Evolutionary conservation across 208 protist genomes (phyloP).

Genomic region (Leishmania mexicana): DNA sequence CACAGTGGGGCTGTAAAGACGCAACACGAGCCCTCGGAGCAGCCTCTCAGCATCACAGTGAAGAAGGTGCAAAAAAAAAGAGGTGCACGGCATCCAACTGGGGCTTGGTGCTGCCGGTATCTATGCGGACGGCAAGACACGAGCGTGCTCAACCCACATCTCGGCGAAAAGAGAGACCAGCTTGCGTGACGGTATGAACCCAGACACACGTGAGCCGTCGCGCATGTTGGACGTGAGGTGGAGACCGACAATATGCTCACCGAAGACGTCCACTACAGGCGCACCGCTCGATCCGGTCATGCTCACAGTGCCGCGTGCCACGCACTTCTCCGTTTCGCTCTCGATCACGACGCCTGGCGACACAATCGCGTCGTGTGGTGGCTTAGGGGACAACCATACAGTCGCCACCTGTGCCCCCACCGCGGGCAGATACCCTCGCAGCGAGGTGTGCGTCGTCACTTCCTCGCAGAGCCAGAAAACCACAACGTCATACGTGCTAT

Average conservation of each 20-base stretch:
- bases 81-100: background rate
- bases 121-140: background rate
- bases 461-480: conserved; percentile 65
- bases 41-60: background rate
- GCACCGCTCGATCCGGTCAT: conserved; percentile 83
- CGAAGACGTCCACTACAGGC: conserved; percentile 81
- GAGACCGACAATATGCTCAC: conserved; percentile 79
- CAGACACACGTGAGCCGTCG: conserved; percentile 79
- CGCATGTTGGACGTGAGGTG: conserved; percentile 85
- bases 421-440: conserved; percentile 74
- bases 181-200: conserved; percentile 76
- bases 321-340: conserved; percentile 49
- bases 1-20: no score
- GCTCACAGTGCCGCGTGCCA: conserved; percentile 75
- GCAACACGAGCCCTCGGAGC: background rate
- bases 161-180: conserved; percentile 72
- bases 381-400: conserved; percentile 77
- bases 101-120: background rate
- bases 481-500: conserved; percentile 58
- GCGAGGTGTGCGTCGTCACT: conserved; percentile 31
- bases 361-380: conserved; percentile 73
- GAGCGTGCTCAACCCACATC: conserved; percentile 55
- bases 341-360: conserved; percentile 84
- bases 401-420: conserved; percentile 62
- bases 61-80: background rate